Conservation (phyloP, 805 yeast species). For the Wickerhamiella vanderwaltii region DNA sequence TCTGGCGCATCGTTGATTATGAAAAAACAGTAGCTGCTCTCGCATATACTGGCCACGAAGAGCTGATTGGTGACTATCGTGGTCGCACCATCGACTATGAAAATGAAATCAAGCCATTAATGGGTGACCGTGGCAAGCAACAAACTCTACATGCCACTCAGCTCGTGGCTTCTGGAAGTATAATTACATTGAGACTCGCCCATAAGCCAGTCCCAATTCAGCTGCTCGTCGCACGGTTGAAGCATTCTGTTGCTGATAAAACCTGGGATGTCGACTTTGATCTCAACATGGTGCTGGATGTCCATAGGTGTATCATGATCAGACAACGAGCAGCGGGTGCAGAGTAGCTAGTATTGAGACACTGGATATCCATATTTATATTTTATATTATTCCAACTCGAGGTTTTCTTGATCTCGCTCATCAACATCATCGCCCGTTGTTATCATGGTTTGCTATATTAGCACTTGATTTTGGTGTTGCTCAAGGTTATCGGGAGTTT, state of each 20-base stretch:
- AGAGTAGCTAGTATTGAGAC: no score
- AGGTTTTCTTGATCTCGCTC: no score
- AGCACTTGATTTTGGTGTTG: no score
- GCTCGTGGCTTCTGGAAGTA: not conserved
- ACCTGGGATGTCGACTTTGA: not conserved
- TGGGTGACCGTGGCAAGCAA: not conserved
- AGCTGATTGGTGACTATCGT: not conserved
- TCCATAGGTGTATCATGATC: not conserved
- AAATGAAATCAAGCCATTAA: not conserved
- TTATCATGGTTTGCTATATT: no score
- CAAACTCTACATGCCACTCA: not conserved
- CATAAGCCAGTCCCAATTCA: not conserved
- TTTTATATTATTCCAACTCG: no score
- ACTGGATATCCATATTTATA: no score
- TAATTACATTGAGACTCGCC: not conserved
- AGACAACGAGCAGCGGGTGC: not conserved
- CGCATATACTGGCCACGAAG: not conserved
- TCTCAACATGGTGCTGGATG: not conserved
- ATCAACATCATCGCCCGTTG: no score
- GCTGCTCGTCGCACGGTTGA: conserved; percentile 3
- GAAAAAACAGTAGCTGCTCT: not conserved
- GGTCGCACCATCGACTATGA: conserved; percentile 3
- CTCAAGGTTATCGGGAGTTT: no score
- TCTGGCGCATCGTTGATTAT: conserved; percentile 6
- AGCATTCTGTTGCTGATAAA: conserved; percentile 1